These are phyloP conservation scores for Rhizopus delemar DNA, from an alignment of 371 early-diverging fungal species.

Conservation along the genomic window DNA sequence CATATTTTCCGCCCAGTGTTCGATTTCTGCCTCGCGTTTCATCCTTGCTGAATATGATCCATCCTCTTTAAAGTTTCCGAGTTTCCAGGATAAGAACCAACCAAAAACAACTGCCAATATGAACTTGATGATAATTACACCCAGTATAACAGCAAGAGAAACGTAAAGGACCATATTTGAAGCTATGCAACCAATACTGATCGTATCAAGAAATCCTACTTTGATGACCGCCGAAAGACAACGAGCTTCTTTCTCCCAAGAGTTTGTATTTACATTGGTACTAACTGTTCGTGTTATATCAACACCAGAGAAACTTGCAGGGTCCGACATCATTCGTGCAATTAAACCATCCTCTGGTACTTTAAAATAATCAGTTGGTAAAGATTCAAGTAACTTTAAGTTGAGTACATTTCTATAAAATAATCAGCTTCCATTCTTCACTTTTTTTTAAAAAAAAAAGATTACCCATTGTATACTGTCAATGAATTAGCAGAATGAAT, in stretches of 20 bases:
- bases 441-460: too few species aligned
- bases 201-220: conserved; percentile 70
- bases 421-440: too few species aligned
- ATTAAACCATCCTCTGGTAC: conserved; percentile 34
- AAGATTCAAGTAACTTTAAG: conserved; percentile 31
- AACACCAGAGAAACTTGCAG: conserved; percentile 25
- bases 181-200: conserved; percentile 71
- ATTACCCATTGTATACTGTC: conserved; percentile 74
- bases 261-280: conserved; percentile 10
- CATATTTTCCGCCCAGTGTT: conserved; percentile 60
- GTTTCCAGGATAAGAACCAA: conserved; percentile 67
- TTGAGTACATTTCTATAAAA: conserved; percentile 39
- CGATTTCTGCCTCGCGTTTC: conserved; percentile 58
- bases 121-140: conserved; percentile 70
- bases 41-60: conserved; percentile 56
- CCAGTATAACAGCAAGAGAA: conserved; percentile 64
- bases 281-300: conserved; percentile 40
- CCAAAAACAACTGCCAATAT: conserved; percentile 73
- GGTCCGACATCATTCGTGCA: conserved; percentile 22
- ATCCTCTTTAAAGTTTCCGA: conserved; percentile 60
- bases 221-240: conserved; percentile 67
- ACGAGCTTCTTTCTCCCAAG: conserved; percentile 40
- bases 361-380: conserved; percentile 32
- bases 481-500: conserved; percentile 44
- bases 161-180: conserved; percentile 64